Percentiles rank a stretch among this genome's conserved stretches.
phyloP scores from a whole-genome alignment of 2,329 filamentous ascomycete species.

The Colletotrichum eremochloae region DNA sequence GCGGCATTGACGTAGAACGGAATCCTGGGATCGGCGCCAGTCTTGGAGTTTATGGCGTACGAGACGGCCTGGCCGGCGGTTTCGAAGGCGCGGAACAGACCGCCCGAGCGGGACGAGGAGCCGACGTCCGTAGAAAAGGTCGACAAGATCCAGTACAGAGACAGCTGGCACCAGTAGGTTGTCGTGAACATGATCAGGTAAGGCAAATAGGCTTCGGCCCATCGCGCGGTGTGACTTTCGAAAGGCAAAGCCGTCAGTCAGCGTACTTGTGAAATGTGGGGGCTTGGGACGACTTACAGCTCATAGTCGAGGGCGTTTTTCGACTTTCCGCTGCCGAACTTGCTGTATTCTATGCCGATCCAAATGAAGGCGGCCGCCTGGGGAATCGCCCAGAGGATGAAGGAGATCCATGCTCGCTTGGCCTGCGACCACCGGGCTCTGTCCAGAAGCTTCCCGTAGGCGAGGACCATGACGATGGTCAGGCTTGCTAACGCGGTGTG shows the following conservation, averaged over 20 bases:
- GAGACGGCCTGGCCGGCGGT: conserved; percentile 50
- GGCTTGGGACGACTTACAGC: not conserved
- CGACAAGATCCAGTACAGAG: conserved; percentile 55
- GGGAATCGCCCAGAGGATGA: conserved; percentile 21
- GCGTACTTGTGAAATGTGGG: not conserved
- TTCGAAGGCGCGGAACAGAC: conserved; percentile 48
- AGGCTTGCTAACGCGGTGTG: not conserved
- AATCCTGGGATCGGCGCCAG: conserved; percentile 19
- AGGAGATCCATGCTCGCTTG: conserved; percentile 27
- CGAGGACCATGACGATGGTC: conserved; percentile 25
- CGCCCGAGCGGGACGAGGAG: conserved; percentile 48
- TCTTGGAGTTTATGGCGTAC: conserved; percentile 48
- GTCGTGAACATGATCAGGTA: conserved; percentile 32
- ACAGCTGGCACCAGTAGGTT: conserved; percentile 31
- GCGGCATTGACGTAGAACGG: conserved; percentile 17
- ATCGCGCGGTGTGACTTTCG: conserved; percentile 21
- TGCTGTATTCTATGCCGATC: conserved; percentile 36
- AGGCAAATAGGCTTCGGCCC: conserved; percentile 32
- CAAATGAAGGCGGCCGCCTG: conserved; percentile 31
- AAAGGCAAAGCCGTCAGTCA: not conserved
- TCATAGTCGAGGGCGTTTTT: conserved; percentile 20
- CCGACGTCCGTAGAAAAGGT: conserved; percentile 53
- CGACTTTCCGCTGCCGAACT: conserved; percentile 14
- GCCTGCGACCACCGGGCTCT: conserved; percentile 24
- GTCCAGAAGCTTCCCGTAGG: conserved; percentile 22